Percentiles rank a stretch among this genome's conserved stretches.
phyloP scores from a whole-genome alignment of 768 basidiomycete genomes.

The Coprinopsis sp. region DNA sequence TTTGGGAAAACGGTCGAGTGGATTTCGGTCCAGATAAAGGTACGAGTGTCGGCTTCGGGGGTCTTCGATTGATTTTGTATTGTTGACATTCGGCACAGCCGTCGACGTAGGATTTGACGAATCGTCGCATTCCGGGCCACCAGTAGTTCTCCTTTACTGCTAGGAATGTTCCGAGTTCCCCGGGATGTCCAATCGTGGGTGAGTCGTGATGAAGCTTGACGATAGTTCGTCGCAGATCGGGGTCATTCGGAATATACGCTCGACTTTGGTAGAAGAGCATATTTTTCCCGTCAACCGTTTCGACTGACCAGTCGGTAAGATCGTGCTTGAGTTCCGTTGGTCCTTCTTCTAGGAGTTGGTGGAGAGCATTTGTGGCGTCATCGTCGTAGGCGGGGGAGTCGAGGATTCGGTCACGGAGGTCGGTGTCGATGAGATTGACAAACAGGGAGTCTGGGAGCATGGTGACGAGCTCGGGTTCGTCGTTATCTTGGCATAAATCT shows the following conservation, averaged over 20 bases:
- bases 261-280: not conserved
- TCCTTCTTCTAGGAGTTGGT: not conserved
- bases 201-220: conserved; percentile 2
- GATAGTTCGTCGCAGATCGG: not conserved
- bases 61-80: conserved; percentile 10
- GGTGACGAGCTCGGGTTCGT: conserved; percentile 12
- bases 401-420: not conserved
- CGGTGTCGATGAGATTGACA: conserved; percentile 9
- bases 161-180: conserved; percentile 2
- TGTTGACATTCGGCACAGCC: conserved; percentile 11
- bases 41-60: conserved; percentile 4
- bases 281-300: not conserved
- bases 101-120: conserved; percentile 7
- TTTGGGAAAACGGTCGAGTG: not conserved
- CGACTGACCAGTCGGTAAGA: conserved; percentile 8
- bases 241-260: conserved; percentile 2
- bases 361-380: not conserved
- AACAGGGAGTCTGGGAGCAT: conserved; percentile 14
- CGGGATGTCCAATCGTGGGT: conserved; percentile 2
- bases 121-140: conserved; percentile 3
- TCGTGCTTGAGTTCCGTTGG: not conserved
- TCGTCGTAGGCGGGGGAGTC: not conserved
- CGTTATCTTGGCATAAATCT: conserved; percentile 11
- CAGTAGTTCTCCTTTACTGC: conserved; percentile 3
- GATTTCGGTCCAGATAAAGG: not conserved